A percentile compares a stretch with the other conserved stretches of the same genome.
phyloP scores from a whole-genome alignment of 2,329 filamentous ascomycete genomes.

The Aaosphaeria arxii region DNA sequence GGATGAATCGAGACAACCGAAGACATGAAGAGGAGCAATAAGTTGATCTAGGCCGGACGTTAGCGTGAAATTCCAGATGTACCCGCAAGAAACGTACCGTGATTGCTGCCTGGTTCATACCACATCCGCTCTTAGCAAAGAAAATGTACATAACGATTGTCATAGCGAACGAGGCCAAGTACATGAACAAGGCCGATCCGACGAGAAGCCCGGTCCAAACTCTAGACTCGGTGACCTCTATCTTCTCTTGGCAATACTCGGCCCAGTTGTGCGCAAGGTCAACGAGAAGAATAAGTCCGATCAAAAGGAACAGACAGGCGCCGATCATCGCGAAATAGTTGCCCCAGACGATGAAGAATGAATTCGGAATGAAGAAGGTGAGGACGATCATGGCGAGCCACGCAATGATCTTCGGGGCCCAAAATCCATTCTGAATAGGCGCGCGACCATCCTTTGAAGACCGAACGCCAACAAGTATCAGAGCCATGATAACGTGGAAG shows the following conservation, averaged over 20 bases:
- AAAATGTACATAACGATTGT: slow-evolving; percentile 97
- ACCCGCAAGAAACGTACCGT: slow-evolving; percentile 52
- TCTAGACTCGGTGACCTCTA: slow-evolving; percentile 82
- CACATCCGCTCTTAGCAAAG: slow-evolving; percentile 77
- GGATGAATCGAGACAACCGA: slow-evolving; percentile 88
- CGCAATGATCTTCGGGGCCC: slow-evolving; percentile 90
- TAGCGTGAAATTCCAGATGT: background rate
- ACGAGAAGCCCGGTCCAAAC: slow-evolving; percentile 85
- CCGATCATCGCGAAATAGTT: slow-evolving; percentile 87
- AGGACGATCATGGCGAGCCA: slow-evolving; percentile 86
- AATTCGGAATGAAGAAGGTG: slow-evolving; percentile 93
- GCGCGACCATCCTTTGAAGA: slow-evolving; percentile 86
- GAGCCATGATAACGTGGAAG: slow-evolving; percentile 84
- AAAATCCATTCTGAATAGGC: slow-evolving; percentile 94
- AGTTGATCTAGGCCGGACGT: slow-evolving; percentile 60
- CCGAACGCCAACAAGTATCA: slow-evolving; percentile 80
- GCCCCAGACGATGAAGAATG: slow-evolving; percentile 93
- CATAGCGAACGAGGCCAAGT: slow-evolving; percentile 84
- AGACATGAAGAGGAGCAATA: slow-evolving; percentile 76
- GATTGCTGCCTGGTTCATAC: slow-evolving; percentile 96
- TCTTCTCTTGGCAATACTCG: slow-evolving; percentile 90
- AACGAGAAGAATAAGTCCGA: slow-evolving; percentile 88
- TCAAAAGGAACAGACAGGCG: slow-evolving; percentile 88
- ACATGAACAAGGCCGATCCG: slow-evolving; percentile 92
- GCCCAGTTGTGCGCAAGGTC: slow-evolving; percentile 97